A percentile compares a stretch with the other conserved stretches of the same genome.
These are phyloP conservation scores for Verticillium isaacii DNA, from an alignment of 2,329 filamentous ascomycete species.

Conservation along the genomic window DNA sequence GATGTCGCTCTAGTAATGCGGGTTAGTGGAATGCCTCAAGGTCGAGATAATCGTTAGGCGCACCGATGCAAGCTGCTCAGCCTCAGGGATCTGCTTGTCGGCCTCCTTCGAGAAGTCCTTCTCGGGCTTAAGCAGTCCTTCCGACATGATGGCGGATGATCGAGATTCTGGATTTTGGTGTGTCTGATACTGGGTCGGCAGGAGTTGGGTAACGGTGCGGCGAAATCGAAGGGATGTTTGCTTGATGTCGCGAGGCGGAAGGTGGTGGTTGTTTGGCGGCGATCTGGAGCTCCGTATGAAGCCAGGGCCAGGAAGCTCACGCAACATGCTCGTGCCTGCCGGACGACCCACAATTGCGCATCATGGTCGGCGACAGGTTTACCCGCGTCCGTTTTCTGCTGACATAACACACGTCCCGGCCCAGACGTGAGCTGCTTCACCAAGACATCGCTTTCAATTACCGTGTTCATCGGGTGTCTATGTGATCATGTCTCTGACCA, in stretches of 20 bases:
- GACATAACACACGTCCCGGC: background rate
- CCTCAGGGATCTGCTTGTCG: conserved; percentile 85
- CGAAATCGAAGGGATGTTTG: background rate
- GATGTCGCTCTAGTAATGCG: conserved; percentile 55
- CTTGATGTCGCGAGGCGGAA: conserved; percentile 5
- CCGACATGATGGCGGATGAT: conserved; percentile 61
- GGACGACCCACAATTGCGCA: background rate
- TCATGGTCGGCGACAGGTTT: background rate
- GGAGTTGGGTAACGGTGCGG: background rate
- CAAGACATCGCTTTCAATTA: no score
- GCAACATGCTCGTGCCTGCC: conserved; percentile 13
- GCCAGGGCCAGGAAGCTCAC: conserved; percentile 7
- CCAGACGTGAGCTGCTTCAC: no score
- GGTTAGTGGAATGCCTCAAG: conserved; percentile 23
- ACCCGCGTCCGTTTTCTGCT: background rate
- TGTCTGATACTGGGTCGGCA: background rate
- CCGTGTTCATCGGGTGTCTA: no score
- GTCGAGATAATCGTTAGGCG: conserved; percentile 6
- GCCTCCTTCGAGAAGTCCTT: conserved; percentile 98
- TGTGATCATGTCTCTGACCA: no score
- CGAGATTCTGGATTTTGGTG: background rate
- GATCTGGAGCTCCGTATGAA: conserved; percentile 6
- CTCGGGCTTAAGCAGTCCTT: conserved; percentile 83
- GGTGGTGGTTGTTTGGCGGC: conserved; percentile 9
- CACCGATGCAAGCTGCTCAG: conserved; percentile 85